These are phyloP conservation scores for Colletotrichum lentis DNA, from an alignment of 2,329 filamentous ascomycete genomes.

Conservation along the genomic window DNA sequence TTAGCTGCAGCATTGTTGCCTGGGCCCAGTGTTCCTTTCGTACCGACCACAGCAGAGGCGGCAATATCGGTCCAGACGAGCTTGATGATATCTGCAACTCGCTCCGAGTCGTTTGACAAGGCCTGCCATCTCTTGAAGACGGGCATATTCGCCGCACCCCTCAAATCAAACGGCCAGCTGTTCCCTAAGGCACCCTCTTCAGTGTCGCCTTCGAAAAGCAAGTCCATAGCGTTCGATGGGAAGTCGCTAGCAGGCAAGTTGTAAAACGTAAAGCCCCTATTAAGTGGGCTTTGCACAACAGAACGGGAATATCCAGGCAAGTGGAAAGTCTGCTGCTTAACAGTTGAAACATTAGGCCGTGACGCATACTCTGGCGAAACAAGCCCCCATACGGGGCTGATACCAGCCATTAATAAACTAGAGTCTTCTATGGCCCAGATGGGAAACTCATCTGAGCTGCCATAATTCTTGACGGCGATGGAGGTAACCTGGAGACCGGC, in stretches of 20 bases:
- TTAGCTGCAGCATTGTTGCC: slow-evolving; percentile 35
- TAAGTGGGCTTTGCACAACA: too few species aligned
- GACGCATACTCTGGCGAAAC: slow-evolving; percentile 45
- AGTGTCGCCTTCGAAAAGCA: slow-evolving; percentile 36
- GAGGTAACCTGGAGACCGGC: slow-evolving; percentile 46
- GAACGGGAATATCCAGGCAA: slow-evolving; percentile 35
- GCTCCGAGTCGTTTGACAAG: slow-evolving; percentile 42
- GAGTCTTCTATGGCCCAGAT: slow-evolving; percentile 49
- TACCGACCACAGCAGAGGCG: slow-evolving; percentile 54
- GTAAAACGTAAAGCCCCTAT: neutral
- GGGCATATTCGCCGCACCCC: slow-evolving; percentile 47
- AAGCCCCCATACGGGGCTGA: slow-evolving; percentile 52
- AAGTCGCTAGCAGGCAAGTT: slow-evolving; percentile 50
- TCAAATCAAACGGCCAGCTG: slow-evolving; percentile 30
- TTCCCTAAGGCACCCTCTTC: neutral
- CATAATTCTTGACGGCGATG: slow-evolving; percentile 50
- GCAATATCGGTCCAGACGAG: slow-evolving; percentile 56
- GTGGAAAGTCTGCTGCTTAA: slow-evolving; percentile 40
- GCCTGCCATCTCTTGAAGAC: slow-evolving; percentile 53
- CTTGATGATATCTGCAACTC: slow-evolving; percentile 50
- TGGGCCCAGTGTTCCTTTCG: slow-evolving; percentile 40
- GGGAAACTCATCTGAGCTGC: slow-evolving; percentile 43
- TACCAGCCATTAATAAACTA: slow-evolving; percentile 40
- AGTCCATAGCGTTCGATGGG: slow-evolving; percentile 41
- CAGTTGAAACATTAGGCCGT: slow-evolving; percentile 46